Evolutionary conservation across 768 basidiomycete genomes (phyloP).

Genomic region (Lyophyllum semitale): DNA sequence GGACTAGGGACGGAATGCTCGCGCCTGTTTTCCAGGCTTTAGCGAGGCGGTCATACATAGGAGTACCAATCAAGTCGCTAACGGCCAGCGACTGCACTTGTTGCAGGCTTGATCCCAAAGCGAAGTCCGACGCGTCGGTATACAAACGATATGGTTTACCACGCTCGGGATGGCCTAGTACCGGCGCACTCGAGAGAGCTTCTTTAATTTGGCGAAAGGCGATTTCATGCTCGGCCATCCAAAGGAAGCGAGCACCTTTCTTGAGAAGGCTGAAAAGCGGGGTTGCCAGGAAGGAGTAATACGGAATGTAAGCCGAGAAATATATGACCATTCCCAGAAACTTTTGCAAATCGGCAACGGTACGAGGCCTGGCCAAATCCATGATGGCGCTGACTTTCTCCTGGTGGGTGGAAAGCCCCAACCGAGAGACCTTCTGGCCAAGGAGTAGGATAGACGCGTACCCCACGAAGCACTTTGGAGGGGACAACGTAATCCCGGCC

Average conservation of each 20-base stretch:
- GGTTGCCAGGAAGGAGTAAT: slow-evolving; percentile 31
- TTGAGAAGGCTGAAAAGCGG: slow-evolving; percentile 35
- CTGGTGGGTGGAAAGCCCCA: slow-evolving; percentile 37
- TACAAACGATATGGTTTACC: slow-evolving; percentile 35
- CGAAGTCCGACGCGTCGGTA: slow-evolving; percentile 35
- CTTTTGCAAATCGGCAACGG: slow-evolving; percentile 26
- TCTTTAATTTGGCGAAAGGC: slow-evolving; percentile 27
- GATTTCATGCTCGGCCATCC: slow-evolving; percentile 20
- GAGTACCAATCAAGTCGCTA: slow-evolving; percentile 27
- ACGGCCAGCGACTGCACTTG: slow-evolving; percentile 32
- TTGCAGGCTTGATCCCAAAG: slow-evolving; percentile 27
- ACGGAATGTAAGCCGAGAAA: slow-evolving; percentile 36
- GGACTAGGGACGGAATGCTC: neutral
- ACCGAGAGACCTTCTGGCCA: slow-evolving; percentile 39
- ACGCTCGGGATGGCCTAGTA: slow-evolving; percentile 29
- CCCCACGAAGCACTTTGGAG: slow-evolving; percentile 33
- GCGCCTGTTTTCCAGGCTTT: neutral
- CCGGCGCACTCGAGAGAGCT: slow-evolving; percentile 30
- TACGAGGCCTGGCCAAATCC: slow-evolving; percentile 25
- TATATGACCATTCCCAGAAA: slow-evolving; percentile 41
- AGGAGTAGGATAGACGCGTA: slow-evolving; percentile 34
- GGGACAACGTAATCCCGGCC: slow-evolving; percentile 33
- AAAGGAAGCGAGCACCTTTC: slow-evolving; percentile 25
- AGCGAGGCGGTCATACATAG: slow-evolving; percentile 18
- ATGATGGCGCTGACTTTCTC: slow-evolving; percentile 38